Conservation (phyloP, 371 early-diverging fungal species). For the Mucor racemosus region DNA sequence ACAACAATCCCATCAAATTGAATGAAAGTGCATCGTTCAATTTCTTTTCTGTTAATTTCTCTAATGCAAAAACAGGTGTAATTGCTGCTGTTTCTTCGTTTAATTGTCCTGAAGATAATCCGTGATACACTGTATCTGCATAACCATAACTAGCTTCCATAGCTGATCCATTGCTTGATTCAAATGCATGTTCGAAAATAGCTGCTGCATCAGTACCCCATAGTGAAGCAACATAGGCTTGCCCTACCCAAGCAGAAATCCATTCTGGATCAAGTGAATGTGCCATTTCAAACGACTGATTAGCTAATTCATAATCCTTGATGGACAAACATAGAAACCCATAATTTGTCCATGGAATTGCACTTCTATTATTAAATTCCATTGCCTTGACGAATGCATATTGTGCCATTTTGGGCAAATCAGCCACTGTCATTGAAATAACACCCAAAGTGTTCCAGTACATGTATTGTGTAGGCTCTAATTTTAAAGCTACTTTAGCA, state of each 20-base stretch:
- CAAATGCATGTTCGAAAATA: constrained; percentile 80
- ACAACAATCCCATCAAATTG: constrained; percentile 77
- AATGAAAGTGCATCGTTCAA: constrained; percentile 64
- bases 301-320: constrained; percentile 81
- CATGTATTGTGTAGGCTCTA: constrained; percentile 60
- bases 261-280: constrained; percentile 84
- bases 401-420: constrained; percentile 72
- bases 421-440: constrained; percentile 45
- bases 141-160: constrained; percentile 76
- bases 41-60: constrained; percentile 74
- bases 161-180: constrained; percentile 63
- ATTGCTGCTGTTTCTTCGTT: constrained; percentile 36
- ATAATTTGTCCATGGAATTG: constrained; percentile 82
- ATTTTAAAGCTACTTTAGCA: constrained; percentile 67
- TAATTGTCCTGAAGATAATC: constrained; percentile 19
- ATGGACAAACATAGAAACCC: constrained; percentile 81
- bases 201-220: constrained; percentile 62
- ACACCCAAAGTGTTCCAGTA: constrained; percentile 85
- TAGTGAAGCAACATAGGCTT: constrained; percentile 74
- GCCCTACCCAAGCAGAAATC: constrained; percentile 85
- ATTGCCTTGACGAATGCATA: constrained; percentile 85
- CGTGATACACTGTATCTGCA: constrained; percentile 62
- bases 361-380: constrained; percentile 68
- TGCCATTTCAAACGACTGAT: constrained; percentile 75
- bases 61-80: constrained; percentile 70